Percentiles rank a stretch among this genome's conserved stretches.
phyloP scores from a whole-genome alignment of 306 rosid species.

The Prunus kanzakura region DNA sequence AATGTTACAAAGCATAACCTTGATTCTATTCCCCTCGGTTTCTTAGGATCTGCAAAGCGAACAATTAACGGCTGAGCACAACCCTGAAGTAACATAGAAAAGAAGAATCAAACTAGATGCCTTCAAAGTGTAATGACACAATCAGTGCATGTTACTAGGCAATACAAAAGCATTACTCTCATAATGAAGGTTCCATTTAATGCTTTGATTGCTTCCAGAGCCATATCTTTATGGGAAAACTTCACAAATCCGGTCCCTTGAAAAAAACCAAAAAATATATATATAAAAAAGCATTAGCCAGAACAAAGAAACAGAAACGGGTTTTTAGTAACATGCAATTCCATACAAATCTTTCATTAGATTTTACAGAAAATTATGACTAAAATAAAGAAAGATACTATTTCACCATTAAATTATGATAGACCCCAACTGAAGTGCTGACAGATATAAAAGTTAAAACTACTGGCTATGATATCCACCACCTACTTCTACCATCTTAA shows the following conservation, averaged over 20 bases:
- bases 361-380: not conserved
- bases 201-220: conserved; percentile 76
- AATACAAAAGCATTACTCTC: conserved; percentile 55
- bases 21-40: conserved; percentile 57
- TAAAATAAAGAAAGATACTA: conserved; percentile 13
- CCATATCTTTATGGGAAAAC: conserved; percentile 71
- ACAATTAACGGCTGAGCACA: conserved; percentile 75
- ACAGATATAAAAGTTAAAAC: conserved; percentile 7
- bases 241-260: conserved; percentile 75
- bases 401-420: conserved; percentile 4
- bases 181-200: conserved; percentile 60
- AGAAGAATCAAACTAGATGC: conserved; percentile 21
- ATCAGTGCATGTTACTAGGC: conserved; percentile 6
- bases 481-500: not conserved
- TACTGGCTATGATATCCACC: conserved; percentile 4
- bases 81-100: conserved; percentile 49
- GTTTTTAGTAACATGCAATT: not conserved
- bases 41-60: conserved; percentile 94
- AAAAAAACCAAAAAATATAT: conserved; percentile 35
- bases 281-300: conserved; percentile 12
- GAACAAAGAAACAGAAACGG: not conserved
- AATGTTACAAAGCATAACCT: conserved; percentile 50
- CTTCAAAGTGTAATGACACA: conserved; percentile 21
- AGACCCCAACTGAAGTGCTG: conserved; percentile 18
- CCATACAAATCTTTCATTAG: not conserved